Percentiles rank a stretch among this genome's conserved stretches.
Evolutionary conservation across 352 stramenopile genomes (phyloP).

Genomic region (Pythium aquatile): DNA sequence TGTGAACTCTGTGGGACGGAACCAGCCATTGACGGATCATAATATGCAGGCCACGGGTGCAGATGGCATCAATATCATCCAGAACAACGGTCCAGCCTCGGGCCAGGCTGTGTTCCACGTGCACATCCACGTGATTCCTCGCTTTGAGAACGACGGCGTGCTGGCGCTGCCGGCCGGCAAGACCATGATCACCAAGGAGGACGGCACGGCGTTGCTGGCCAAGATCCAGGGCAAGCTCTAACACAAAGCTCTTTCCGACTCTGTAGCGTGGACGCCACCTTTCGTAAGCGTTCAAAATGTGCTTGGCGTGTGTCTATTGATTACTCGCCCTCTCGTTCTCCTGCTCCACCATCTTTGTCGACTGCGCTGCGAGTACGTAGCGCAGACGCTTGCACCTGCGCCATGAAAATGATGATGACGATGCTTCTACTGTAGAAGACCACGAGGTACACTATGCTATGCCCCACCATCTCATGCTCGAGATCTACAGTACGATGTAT

Average conservation of each 20-base stretch:
- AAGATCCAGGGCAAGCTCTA: conserved; percentile 82
- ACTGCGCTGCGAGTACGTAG: background rate
- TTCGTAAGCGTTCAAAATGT: background rate
- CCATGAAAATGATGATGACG: background rate
- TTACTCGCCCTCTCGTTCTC: conserved; percentile 1
- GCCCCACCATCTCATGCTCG: background rate
- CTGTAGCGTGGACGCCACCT: background rate
- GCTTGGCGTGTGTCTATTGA: conserved; percentile 1
- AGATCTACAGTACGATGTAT: background rate
- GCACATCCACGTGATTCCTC: conserved; percentile 81
- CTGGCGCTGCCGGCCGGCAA: conserved; percentile 50
- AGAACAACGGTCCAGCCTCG: conserved; percentile 72
- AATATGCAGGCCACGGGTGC: conserved; percentile 46
- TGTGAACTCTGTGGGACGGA: too few species aligned
- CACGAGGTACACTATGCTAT: background rate
- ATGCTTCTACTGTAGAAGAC: background rate
- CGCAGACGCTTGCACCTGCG: background rate
- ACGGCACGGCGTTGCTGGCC: conserved; percentile 51
- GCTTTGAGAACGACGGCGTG: conserved; percentile 59
- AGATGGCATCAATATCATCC: conserved; percentile 75
- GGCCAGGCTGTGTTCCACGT: conserved; percentile 79
- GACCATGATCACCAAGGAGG: conserved; percentile 64
- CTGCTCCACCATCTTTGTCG: background rate
- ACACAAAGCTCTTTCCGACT: background rate
- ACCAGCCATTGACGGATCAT: background rate